Conservation (phyloP, 2,329 filamentous ascomycete genomes). For the Rhynchosporium graminicola region DNA sequence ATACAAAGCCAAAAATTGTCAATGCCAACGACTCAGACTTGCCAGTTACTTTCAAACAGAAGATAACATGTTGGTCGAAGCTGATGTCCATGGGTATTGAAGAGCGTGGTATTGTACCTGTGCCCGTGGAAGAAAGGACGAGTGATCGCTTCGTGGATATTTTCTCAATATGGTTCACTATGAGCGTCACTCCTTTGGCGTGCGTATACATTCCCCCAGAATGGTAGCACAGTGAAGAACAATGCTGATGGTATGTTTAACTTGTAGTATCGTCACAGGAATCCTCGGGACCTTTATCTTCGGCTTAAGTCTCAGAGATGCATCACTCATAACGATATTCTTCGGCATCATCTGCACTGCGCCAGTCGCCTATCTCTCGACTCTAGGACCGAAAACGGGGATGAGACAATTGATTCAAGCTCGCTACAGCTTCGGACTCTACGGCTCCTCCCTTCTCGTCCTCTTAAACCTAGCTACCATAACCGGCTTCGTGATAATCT, state of each 20-base stretch:
- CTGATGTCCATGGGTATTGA: conserved; percentile 46
- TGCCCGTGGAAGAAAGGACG: conserved; percentile 55
- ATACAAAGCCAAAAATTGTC: background rate
- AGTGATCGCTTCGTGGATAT: conserved; percentile 55
- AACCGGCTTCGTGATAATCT: conserved; percentile 63
- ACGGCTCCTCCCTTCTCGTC: conserved; percentile 59
- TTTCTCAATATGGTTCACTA: conserved; percentile 62
- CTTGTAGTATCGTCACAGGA: conserved; percentile 58
- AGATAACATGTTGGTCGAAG: conserved; percentile 1
- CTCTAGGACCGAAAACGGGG: conserved; percentile 61
- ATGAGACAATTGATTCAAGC: conserved; percentile 68
- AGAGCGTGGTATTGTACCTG: conserved; percentile 57
- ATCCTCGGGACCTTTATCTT: conserved; percentile 59
- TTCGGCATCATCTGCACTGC: conserved; percentile 58
- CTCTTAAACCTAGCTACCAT: conserved; percentile 64
- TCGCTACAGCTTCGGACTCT: conserved; percentile 62
- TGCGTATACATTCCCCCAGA: conserved; percentile 42
- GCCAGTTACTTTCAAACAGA: background rate
- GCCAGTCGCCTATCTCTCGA: conserved; percentile 58
- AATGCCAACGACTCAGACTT: conserved; percentile 16
- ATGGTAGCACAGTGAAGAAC: background rate
- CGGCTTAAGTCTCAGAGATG: conserved; percentile 53
- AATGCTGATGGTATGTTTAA: background rate
- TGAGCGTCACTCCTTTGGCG: conserved; percentile 59
- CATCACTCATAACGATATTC: conserved; percentile 61